These are phyloP conservation scores for Emmonsiellopsis sp. DNA, from an alignment of 2,329 filamentous ascomycete genomes.

Conservation along the genomic window DNA sequence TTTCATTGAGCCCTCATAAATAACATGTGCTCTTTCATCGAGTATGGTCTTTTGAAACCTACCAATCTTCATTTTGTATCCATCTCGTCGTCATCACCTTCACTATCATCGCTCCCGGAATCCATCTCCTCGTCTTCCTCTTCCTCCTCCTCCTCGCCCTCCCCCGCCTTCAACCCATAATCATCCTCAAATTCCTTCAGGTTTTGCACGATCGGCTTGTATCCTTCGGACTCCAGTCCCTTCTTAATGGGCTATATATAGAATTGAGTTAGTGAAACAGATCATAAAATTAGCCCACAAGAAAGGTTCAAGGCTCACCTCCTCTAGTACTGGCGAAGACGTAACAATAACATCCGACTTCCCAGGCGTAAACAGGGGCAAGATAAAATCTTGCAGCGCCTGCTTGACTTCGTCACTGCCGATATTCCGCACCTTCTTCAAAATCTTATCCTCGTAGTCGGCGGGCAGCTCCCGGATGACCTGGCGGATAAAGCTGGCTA, in stretches of 20 bases:
- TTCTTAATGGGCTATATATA: constrained; percentile 58
- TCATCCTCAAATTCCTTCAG: constrained; percentile 79
- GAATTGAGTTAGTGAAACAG: constrained; percentile 12
- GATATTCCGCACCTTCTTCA: constrained; percentile 68
- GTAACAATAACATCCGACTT: constrained; percentile 81
- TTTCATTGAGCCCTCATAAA: too few species aligned
- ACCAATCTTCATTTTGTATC: neutral
- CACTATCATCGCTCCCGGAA: constrained; percentile 38
- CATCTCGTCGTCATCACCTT: constrained; percentile 16
- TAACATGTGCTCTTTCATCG: too few species aligned
- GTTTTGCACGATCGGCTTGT: constrained; percentile 64
- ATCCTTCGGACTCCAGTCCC: constrained; percentile 65
- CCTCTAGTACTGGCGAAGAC: constrained; percentile 73
- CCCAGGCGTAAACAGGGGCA: constrained; percentile 70
- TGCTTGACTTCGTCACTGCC: constrained; percentile 65
- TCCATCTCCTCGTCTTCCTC: constrained; percentile 45
- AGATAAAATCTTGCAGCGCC: constrained; percentile 63
- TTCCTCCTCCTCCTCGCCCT: constrained; percentile 49
- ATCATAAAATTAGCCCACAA: constrained; percentile 3
- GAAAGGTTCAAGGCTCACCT: constrained; percentile 48
- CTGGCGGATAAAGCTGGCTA: constrained; percentile 71
- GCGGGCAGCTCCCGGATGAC: constrained; percentile 67
- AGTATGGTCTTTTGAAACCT: too few species aligned
- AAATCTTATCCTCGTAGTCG: constrained; percentile 67
- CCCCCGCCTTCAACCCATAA: constrained; percentile 65